Base-by-base conservation (phyloP, 371 early-diverging fungal species). In the Rhizopus stolonifer region DNA sequence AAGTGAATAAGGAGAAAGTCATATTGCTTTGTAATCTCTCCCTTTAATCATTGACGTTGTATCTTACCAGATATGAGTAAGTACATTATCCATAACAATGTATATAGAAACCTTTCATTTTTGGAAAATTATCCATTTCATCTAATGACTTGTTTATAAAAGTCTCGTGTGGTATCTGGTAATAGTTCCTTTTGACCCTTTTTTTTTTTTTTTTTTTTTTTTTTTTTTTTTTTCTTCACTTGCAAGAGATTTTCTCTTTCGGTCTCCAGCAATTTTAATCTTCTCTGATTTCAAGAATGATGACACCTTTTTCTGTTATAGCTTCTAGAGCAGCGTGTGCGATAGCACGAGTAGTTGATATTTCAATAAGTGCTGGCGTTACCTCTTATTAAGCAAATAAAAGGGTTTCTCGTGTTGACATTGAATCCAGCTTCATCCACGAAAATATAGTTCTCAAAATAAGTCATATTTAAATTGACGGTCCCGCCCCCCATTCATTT, bases 1-100 rank as follows among this genome's bases (percentile, higher is more conserved):
- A 9, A 58, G 66, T 4, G 49, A 39, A 52, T 58, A 13, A 52
- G 58, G 29, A 58, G 58, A 10, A 36, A 65, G 56, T 34, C 49
- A 60, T 34, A 54, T 18, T n/a, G 53, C 52, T 38, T 24, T 46
- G 17, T 14, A 31, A 13, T 15, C 22, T 11, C 25, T 15, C 29
- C n/a, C 42, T 19, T 36, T 10, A 29, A 29, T 10, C 31, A 29
- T 29, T 10, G 31, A 7, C 10, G 10, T 29, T 29, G 10, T 29
- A 4, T 10, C 31, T 29, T 29, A 10, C 10, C 7, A 29, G 10
- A 7, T 29, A 29, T 29, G 31, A 29, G 31, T 29, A 29, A 10
- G 31, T 29, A 10, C 4, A 29, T 29, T 29, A 29, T 29, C 31
- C 31, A 29, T 29, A 10, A 29, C 31, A 29, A 29, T 29, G 31